Evolutionary conservation across 768 basidiomycete genomes (phyloP), one percentile per base, ranked within the genome.

Genomic region (Tricholoma matsutake): DNA sequence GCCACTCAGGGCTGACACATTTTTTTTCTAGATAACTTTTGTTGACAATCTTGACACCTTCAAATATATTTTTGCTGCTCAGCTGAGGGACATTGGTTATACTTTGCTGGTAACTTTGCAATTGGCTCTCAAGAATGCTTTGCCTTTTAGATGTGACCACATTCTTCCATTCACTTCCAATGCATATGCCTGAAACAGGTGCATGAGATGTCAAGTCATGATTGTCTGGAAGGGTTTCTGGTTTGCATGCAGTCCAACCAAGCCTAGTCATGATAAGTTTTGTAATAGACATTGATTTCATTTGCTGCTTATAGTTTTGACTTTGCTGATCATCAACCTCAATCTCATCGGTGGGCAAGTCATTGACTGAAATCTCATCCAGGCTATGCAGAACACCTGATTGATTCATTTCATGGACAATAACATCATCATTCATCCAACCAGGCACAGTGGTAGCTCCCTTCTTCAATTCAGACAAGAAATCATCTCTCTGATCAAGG

Each of bases 401-500:
- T 13, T 43, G 43, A 8, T 37, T 14, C 2, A 59, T 29, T 9
- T 56, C n/a, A 56, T 56, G 3, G 3, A 18, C 6, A 11, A 56
- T 10, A 56, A 25, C 37, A 18, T 25, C 20, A 18, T 57, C 56
- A 45, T 7, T 22, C 22, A 29, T 32, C 56, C 56, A 57, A 11
- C 16, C 11, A 45, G 56, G 56, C 41, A 57, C 18, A 11, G 6
- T 53, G 14, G 31, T 31, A 22, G 32, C n/a, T 9, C 64, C 62
- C 4, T 56, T 57, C 31, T 62, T 61, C 35, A 68, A 29, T 35
- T 56, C 39, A 20, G 59, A 60, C 22, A 57, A 54, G 53, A 65
- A 69, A 61, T 74, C 68, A 61, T 74, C 73, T 20, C 66, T 29
- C 4, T 66, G 72, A 61, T 72, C 68, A 18, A 64, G 51, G 47